A percentile compares a stretch with the other conserved stretches of the same genome.
These are phyloP conservation scores for Teunomyces aglyptinius DNA, from an alignment of 805 yeast species.

Conservation along the genomic window DNA sequence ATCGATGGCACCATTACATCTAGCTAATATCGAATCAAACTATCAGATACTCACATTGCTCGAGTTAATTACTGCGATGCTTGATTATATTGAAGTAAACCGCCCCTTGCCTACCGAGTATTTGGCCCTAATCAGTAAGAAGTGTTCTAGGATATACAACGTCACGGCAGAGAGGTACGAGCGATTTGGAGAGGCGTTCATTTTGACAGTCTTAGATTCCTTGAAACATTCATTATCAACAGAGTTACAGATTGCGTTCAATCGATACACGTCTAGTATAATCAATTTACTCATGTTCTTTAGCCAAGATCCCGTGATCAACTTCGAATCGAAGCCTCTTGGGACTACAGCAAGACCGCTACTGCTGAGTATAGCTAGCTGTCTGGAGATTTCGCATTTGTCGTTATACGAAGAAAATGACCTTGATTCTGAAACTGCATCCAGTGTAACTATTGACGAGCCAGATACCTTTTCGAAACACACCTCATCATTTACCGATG, in stretches of 20 bases:
- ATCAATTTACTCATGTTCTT: slow-evolving; percentile 5
- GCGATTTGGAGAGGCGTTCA: slow-evolving; percentile 18
- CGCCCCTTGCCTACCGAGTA: slow-evolving; percentile 11
- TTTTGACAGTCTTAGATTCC: slow-evolving; percentile 7
- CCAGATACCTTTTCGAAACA: neutral
- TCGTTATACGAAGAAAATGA: slow-evolving; percentile 8
- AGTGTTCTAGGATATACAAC: slow-evolving; percentile 18
- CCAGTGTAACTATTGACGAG: neutral
- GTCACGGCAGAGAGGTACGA: slow-evolving; percentile 12
- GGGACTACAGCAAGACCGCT: neutral
- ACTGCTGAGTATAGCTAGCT: neutral
- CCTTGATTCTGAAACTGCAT: neutral
- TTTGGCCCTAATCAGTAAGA: slow-evolving; percentile 12
- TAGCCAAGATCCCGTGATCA: neutral
- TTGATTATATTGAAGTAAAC: slow-evolving; percentile 14
- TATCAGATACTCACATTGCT: slow-evolving; percentile 17
- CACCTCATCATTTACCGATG: neutral
- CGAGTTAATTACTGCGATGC: slow-evolving; percentile 14
- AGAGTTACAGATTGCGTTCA: slow-evolving; percentile 7
- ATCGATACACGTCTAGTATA: slow-evolving; percentile 7
- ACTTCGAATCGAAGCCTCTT: neutral
- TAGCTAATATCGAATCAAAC: slow-evolving; percentile 9
- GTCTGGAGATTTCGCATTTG: slow-evolving; percentile 8
- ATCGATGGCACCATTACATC: slow-evolving; percentile 1
- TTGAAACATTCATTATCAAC: slow-evolving; percentile 1